A percentile compares a stretch with the other conserved stretches of the same genome.
phyloP scores from a whole-genome alignment of 345 rosid species.

The Euphorbia lathyris region DNA sequence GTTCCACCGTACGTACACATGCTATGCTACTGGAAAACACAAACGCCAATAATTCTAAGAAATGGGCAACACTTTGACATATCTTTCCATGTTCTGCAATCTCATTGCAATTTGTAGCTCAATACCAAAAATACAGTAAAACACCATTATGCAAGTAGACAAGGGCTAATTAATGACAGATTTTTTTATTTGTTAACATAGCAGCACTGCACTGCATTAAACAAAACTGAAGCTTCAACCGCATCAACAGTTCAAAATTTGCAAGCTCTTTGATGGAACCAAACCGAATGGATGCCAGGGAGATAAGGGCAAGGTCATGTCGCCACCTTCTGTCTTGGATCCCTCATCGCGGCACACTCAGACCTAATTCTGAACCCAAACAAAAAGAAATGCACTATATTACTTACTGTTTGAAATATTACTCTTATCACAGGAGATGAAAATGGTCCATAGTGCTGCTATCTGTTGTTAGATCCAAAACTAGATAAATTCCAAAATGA shows the following conservation, averaged over 20 bases:
- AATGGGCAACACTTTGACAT: too few species aligned
- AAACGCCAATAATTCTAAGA: too few species aligned
- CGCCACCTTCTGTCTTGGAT: slow-evolving; percentile 18
- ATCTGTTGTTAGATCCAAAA: background rate
- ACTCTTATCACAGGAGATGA: background rate
- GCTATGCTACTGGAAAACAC: too few species aligned
- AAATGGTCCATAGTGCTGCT: background rate
- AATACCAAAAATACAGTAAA: background rate
- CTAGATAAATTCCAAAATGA: background rate
- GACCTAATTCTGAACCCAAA: slow-evolving; percentile 62
- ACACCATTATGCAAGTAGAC: background rate
- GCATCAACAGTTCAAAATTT: slow-evolving; percentile 7
- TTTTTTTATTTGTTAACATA: background rate
- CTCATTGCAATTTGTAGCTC: background rate
- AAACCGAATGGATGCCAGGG: slow-evolving; percentile 9
- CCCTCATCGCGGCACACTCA: slow-evolving; percentile 75
- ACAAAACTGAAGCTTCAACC: slow-evolving; percentile 6
- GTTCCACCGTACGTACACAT: too few species aligned
- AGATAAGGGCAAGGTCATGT: slow-evolving; percentile 6
- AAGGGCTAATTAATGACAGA: background rate
- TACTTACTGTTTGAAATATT: slow-evolving; percentile 11
- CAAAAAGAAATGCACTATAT: slow-evolving; percentile 10
- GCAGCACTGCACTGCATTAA: background rate
- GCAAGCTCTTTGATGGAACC: slow-evolving; percentile 10
- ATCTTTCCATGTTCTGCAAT: too few species aligned